phyloP scores from a whole-genome alignment of 2,329 filamentous ascomycete species.

The Stylonectria norvegica region DNA sequence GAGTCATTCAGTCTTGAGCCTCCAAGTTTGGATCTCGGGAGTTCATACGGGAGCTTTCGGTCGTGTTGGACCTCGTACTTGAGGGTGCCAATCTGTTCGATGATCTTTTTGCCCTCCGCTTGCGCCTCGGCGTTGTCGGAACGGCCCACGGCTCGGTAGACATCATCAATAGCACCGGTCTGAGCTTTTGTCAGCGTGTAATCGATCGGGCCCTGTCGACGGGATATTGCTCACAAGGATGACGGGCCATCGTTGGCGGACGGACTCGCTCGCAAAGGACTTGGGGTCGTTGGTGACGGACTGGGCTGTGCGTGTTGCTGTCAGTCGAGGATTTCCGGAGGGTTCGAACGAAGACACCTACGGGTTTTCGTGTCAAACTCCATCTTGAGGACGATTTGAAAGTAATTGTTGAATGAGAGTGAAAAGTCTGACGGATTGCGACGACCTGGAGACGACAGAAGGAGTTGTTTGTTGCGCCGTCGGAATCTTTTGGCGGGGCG shows the following conservation, averaged over 20 bases:
- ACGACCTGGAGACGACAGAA: constrained; percentile 3
- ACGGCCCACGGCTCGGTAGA: constrained; percentile 69
- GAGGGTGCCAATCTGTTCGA: constrained; percentile 72
- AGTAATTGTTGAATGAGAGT: not conserved
- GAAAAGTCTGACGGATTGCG: not conserved
- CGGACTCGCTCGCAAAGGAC: constrained; percentile 85
- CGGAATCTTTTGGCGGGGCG: constrained; percentile 24
- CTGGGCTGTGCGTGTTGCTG: constrained; percentile 51
- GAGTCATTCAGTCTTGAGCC: constrained; percentile 1
- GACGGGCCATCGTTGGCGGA: constrained; percentile 84
- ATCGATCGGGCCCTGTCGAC: not conserved
- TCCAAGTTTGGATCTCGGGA: too few species aligned
- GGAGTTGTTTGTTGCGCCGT: constrained; percentile 8
- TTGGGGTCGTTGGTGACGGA: constrained; percentile 77
- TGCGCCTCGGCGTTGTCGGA: constrained; percentile 60
- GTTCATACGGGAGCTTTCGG: constrained; percentile 67
- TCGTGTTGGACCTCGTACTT: constrained; percentile 97
- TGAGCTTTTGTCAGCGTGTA: constrained; percentile 33
- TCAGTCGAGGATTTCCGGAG: constrained; percentile 7
- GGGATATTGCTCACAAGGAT: constrained; percentile 64
- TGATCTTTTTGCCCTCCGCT: constrained; percentile 81
- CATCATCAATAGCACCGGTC: constrained; percentile 91
- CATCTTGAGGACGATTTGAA: constrained; percentile 44
- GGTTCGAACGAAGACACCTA: constrained; percentile 40
- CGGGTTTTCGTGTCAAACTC: constrained; percentile 72